These are phyloP conservation scores for Penicillium sp. DNA, from an alignment of 2,329 filamentous ascomycete genomes.

Conservation along the genomic window DNA sequence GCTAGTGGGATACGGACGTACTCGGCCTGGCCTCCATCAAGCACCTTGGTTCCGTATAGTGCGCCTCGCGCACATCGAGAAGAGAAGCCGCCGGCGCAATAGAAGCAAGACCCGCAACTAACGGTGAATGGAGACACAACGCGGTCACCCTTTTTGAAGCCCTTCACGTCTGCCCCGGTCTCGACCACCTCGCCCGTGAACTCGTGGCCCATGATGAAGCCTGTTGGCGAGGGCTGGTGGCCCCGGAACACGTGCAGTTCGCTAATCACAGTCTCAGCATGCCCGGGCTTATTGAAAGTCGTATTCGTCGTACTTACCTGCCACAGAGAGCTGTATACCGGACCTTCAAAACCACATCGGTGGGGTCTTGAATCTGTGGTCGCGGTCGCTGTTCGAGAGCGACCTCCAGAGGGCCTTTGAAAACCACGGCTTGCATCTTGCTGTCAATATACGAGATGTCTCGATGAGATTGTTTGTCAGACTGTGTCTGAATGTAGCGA, in stretches of 20 bases:
- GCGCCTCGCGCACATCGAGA: conserved; percentile 65
- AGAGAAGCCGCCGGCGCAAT: conserved; percentile 67
- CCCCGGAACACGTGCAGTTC: conserved; percentile 84
- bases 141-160: conserved; percentile 65
- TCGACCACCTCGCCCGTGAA: conserved; percentile 71
- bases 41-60: conserved; percentile 62
- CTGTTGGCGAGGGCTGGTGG: conserved; percentile 62
- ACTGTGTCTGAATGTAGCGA: not conserved
- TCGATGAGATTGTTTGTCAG: not conserved
- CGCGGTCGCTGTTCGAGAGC: conserved; percentile 71
- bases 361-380: conserved; percentile 63
- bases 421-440: conserved; percentile 78
- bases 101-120: conserved; percentile 73
- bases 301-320: conserved; percentile 51
- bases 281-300: too few relatives aligned
- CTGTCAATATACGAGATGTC: not conserved
- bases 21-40: conserved; percentile 76
- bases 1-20: conserved; percentile 74
- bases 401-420: conserved; percentile 70
- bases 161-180: conserved; percentile 50
- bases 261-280: conserved; percentile 24
- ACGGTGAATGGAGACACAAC: conserved; percentile 78
- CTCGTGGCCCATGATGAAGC: conserved; percentile 68
- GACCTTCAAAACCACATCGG: conserved; percentile 76
- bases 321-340: conserved; percentile 77